A percentile compares a stretch with the other conserved stretches of the same genome.
Conservation (phyloP, 2,329 filamentous ascomycete genomes). For the Curvularia verruculosa region DNA sequence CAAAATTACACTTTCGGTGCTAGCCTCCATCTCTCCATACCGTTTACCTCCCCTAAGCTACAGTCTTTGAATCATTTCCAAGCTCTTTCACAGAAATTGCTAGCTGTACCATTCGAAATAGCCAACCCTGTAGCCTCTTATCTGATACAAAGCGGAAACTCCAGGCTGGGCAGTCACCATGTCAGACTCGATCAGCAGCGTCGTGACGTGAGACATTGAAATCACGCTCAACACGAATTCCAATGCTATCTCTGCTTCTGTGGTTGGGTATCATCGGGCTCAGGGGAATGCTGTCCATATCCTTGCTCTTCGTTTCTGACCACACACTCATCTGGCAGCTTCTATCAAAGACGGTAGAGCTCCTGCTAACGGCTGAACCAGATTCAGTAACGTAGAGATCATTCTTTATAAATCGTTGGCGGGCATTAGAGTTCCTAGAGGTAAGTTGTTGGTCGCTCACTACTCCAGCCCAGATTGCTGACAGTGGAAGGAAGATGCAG, state of each 20-base stretch:
- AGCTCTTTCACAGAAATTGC: background rate
- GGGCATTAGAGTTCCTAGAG: slow-evolving; percentile 30
- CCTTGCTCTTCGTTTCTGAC: slow-evolving; percentile 25
- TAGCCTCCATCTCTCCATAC: too few relatives aligned
- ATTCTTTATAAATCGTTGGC: slow-evolving; percentile 35
- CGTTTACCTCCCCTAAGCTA: background rate
- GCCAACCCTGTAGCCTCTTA: background rate
- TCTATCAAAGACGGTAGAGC: slow-evolving; percentile 25
- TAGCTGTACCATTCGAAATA: background rate
- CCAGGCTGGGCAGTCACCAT: background rate
- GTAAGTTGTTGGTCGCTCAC: slow-evolving; percentile 32
- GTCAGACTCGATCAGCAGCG: slow-evolving; percentile 15
- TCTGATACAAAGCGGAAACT: background rate
- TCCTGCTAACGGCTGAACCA: slow-evolving; percentile 11
- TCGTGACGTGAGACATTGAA: slow-evolving; percentile 29
- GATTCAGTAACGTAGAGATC: slow-evolving; percentile 27
- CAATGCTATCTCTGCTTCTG: slow-evolving; percentile 16
- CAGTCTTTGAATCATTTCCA: background rate
- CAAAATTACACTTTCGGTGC: background rate
- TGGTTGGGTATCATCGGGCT: slow-evolving; percentile 7
- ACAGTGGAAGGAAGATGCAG: slow-evolving; percentile 68
- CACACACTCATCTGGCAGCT: slow-evolving; percentile 25
- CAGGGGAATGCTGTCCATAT: slow-evolving; percentile 18
- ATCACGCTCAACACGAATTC: slow-evolving; percentile 31
- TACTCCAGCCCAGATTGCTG: slow-evolving; percentile 67